Base-by-base conservation (phyloP, 83 land plant genomes). In the Picea abies region DNA sequence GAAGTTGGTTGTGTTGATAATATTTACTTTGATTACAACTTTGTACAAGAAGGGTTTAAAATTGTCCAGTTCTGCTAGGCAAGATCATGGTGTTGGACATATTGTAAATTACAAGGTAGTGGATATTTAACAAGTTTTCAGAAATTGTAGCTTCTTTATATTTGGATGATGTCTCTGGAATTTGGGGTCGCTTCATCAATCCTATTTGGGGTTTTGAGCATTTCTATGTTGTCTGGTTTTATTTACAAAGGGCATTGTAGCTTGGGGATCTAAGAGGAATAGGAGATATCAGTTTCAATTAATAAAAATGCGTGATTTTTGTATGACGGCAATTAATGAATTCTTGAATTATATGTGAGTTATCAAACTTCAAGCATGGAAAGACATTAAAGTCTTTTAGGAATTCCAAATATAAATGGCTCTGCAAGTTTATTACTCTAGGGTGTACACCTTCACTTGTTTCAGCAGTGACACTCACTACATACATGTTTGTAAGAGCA, bases 91-190 rank as follows among this genome's bases (percentile, higher is more conserved):
- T n/a, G 89, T 94, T n/a, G 99, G 99, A n/a, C 97, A 94, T 87
- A 96, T 98, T 63, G 99, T 95, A 64, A 98, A 98, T 83, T 94
- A 98, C 84, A 98, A 96, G 99, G 93, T 92, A 41, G 97, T 96
- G 60, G 99, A 98, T 85, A 94, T 93, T 16, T 97, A 94, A 82
- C 96, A 98, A 83, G 91, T 98, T 49, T 96, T 96, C 37, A 97
- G 89, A 92, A 89, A 89, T 82, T 90, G 14, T 97, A 93, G 87
- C 86, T 96, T 39, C 97, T 96, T 78, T 83, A 90, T 70, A 70
- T 94, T 23, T 97, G 99, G 99, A 79, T 93, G 70, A 86, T 90
- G 83, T 98, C 97, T 5, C 82, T 92, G 58, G 98, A 97, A 76
- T 88, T 97, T 41, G 67, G 78, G 60, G 86, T 89, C 3, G 96